Evolutionary conservation across 2,329 filamentous ascomycete genomes (phyloP), one percentile per base, ranked within the genome.

Genomic region (Lecanosticta acicola): DNA sequence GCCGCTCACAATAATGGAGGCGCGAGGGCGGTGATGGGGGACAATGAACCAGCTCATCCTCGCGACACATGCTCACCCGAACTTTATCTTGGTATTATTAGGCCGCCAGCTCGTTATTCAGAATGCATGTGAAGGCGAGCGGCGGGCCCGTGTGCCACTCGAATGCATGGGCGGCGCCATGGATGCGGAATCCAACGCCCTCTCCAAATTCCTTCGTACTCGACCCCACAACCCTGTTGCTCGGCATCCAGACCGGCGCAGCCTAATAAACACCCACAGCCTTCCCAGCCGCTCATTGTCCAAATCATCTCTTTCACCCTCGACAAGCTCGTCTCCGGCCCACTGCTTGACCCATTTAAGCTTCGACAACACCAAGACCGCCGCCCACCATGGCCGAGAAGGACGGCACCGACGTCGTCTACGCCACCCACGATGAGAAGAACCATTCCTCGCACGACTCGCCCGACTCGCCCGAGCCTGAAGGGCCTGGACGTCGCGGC

Each of bases 401-500:
- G 37, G 42, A 26, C 26, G 37, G 19, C 39, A 21, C 32, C 20
- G 41, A 47, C n/a, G 41, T 45, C n/a, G 43, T 43, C 10, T 44
- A 48, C 43, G 32, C 41, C 33, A 41, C 48, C 13, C 45, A 51
- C 48, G 39, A 50, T 24, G 50, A 53, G 45, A 50, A 53, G 37
- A 40, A 29, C 7, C 24, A 29, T 29, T 7, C 24, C 24, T n/a
- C n/a, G n/a, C n/a, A n/a, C n/a, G n/a, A n/a, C n/a, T n/a, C n/a
- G n/a, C 24, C 5, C 24, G 24, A 29, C 24, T 29, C 24, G 24
- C 24, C 24, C 5, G 24, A 29, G 19, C 18, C 35, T 10, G 54
- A 55, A 37, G 44, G 48, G 7, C 43, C 54, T 33, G 54, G 46
- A 35, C 68, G 68, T 26, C 68, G 67, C 39, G 51, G 57, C 11